Evolutionary conservation across 2,329 filamentous ascomycete species (phyloP).

Genomic region (Clonostachys chloroleuca): DNA sequence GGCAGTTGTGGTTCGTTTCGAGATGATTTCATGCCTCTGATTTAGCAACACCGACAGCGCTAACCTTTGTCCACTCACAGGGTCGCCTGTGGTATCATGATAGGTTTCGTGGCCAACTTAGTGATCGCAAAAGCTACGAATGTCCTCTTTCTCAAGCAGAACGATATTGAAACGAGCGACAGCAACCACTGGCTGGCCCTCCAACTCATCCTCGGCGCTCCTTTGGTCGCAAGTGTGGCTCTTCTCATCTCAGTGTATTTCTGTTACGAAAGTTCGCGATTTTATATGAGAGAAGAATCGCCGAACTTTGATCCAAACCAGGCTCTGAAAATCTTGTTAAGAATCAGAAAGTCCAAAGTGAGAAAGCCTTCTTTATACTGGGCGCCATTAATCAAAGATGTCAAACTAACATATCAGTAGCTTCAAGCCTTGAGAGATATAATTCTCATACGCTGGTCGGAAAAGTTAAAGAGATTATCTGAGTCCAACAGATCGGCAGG

Average conservation of each 20-base stretch:
- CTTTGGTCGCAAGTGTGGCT: constrained; percentile 23
- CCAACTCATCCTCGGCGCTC: constrained; percentile 26
- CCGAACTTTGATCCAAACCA: constrained; percentile 22
- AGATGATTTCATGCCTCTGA: too few relatives aligned
- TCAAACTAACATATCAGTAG: constrained; percentile 5
- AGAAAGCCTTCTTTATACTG: too few relatives aligned
- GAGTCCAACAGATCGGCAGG: background rate
- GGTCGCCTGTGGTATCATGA: constrained; percentile 15
- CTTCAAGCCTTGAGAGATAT: constrained; percentile 30
- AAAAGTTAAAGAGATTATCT: background rate
- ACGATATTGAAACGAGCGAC: background rate
- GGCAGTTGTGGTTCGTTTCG: constrained; percentile 7
- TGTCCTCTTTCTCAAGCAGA: background rate
- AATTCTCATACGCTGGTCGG: constrained; percentile 22
- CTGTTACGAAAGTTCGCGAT: constrained; percentile 32
- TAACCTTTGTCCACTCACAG: constrained; percentile 1
- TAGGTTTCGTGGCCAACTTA: constrained; percentile 13
- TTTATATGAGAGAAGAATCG: constrained; percentile 25
- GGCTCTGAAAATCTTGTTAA: constrained; percentile 23
- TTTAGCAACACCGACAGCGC: background rate
- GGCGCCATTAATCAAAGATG: background rate
- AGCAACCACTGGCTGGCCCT: constrained; percentile 6
- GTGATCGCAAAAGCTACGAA: constrained; percentile 4
- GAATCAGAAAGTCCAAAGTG: constrained; percentile 11
- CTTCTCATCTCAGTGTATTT: constrained; percentile 25